phyloP scores from a whole-genome alignment of 345 rosid species.

The Mallotus nudiflorus region DNA sequence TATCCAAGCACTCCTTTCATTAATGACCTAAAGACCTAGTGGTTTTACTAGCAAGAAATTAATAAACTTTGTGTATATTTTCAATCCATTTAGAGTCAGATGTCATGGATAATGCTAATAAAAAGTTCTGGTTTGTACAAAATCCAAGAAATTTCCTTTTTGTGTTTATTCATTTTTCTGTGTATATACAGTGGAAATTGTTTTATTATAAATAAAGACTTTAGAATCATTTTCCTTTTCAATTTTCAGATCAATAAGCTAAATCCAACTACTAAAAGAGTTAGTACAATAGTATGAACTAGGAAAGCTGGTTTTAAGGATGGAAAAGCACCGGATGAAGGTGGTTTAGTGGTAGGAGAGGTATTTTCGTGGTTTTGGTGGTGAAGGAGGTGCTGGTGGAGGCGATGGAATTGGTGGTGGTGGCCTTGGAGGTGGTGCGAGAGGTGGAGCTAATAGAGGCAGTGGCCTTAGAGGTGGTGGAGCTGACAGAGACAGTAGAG shows the following conservation, averaged over 20 bases:
- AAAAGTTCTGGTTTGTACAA: not conserved
- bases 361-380: too few species aligned
- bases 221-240: constrained; percentile 8
- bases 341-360: too few species aligned
- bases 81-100: not conserved
- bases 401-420: too few species aligned
- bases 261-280: constrained; percentile 69
- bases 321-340: constrained; percentile 57
- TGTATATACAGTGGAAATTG: not conserved
- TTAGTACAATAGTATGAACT: constrained; percentile 78
- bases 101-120: not conserved
- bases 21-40: not conserved
- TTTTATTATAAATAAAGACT: not conserved
- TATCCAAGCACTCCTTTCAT: not conserved
- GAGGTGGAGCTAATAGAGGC: too few species aligned
- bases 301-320: constrained; percentile 96
- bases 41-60: not conserved
- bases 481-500: too few species aligned
- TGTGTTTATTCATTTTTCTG: not conserved
- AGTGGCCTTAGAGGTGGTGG: too few species aligned
- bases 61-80: not conserved
- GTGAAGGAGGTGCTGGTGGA: too few species aligned
- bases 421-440: too few species aligned
- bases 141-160: not conserved
- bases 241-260: constrained; percentile 78